Percentiles rank a stretch among this genome's conserved stretches.
Conservation (phyloP, 2,329 filamentous ascomycete species). For the Venturia oleaginea region DNA sequence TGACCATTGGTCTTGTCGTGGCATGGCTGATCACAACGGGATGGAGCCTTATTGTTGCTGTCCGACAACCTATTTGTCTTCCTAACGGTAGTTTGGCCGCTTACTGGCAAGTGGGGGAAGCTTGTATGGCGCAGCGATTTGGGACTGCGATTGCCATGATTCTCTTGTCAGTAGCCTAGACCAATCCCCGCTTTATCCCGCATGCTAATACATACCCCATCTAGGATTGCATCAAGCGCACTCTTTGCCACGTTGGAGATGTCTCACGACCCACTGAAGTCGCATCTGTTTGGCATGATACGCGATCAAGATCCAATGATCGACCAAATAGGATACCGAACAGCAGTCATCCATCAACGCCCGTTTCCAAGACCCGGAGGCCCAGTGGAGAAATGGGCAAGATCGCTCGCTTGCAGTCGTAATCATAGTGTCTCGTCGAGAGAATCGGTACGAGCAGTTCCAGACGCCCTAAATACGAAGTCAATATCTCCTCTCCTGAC, state of each 20-base stretch:
- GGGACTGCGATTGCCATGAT: conserved; percentile 26
- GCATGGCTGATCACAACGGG: conserved; percentile 30
- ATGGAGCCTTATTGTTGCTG: conserved; percentile 32
- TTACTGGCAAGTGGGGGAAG: conserved; percentile 26
- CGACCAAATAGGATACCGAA: background rate
- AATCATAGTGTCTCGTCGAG: background rate
- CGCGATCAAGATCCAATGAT: background rate
- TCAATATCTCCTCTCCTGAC: background rate
- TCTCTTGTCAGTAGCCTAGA: conserved; percentile 22
- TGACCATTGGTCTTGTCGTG: conserved; percentile 24
- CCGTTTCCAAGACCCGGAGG: background rate
- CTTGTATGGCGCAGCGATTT: conserved; percentile 24
- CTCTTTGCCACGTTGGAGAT: conserved; percentile 9
- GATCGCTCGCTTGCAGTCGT: background rate
- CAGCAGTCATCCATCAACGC: background rate
- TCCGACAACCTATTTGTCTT: conserved; percentile 27
- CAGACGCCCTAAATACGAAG: background rate
- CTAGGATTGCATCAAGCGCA: conserved; percentile 7
- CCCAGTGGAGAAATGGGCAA: background rate
- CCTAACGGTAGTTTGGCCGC: conserved; percentile 18
- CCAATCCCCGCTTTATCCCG: background rate
- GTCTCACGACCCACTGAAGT: conserved; percentile 3
- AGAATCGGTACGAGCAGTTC: background rate
- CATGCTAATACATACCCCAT: background rate
- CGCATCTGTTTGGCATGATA: conserved; percentile 10